Conservation (phyloP, 1,284 basidiomycete genomes). For the Ganoderma lingzhi region DNA sequence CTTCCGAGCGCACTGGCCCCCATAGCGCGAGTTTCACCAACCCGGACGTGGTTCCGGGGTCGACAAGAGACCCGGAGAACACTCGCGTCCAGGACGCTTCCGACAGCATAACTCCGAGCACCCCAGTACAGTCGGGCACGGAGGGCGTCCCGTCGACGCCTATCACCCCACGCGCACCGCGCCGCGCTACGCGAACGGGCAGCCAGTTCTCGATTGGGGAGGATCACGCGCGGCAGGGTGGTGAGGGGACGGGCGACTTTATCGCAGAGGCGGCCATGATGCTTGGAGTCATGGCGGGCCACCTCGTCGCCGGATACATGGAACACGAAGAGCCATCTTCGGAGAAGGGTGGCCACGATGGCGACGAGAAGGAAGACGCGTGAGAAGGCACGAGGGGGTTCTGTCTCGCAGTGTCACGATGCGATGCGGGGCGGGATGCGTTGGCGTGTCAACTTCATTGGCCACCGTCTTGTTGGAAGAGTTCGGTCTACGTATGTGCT, state of each 20-base stretch:
- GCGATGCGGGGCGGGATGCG: neutral
- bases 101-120: neutral
- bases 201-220: constrained; percentile 7
- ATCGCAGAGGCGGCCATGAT: neutral
- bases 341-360: neutral
- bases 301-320: neutral
- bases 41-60: neutral
- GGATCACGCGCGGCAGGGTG: neutral
- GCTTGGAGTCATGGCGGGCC: neutral
- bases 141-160: neutral
- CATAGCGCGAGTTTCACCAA: neutral
- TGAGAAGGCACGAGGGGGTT: neutral
- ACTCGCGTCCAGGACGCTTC: neutral
- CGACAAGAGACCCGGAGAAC: neutral
- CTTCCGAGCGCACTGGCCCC: neutral
- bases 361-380: neutral
- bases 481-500: neutral
- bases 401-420: constrained; percentile 1
- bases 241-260: neutral
- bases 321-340: neutral
- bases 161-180: constrained; percentile 5
- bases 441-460: neutral
- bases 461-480: neutral
- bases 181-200: constrained; percentile 11
- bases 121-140: neutral